Evolutionary conservation across 768 basidiomycete species (phyloP).

Genomic region (Pholiota molesta): DNA sequence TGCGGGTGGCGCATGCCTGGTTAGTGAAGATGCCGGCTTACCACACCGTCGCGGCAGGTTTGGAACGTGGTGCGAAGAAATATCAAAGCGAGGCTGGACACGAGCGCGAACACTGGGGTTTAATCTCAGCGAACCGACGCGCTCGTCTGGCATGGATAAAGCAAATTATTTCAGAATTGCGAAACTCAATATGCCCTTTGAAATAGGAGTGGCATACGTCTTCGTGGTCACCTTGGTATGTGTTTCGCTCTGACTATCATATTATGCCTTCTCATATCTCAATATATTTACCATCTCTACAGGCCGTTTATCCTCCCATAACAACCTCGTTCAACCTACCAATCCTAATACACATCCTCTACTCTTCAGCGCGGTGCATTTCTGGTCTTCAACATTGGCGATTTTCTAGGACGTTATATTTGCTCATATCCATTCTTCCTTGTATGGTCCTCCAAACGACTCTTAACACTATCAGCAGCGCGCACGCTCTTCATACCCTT

Average conservation of each 20-base stretch:
- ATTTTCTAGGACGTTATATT: conserved; percentile 68
- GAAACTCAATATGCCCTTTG: conserved; percentile 67
- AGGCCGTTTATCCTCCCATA: conserved; percentile 90
- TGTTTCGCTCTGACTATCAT: conserved; percentile 8
- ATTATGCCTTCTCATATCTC: not conserved
- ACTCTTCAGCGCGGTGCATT: conserved; percentile 81
- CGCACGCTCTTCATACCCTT: conserved; percentile 85
- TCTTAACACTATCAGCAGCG: conserved; percentile 64
- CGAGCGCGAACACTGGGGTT: conserved; percentile 36
- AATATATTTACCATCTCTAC: conserved; percentile 2
- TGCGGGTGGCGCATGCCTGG: conserved; percentile 57
- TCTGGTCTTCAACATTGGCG: conserved; percentile 77
- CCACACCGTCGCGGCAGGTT: conserved; percentile 48
- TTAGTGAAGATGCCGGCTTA: conserved; percentile 64
- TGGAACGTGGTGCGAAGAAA: conserved; percentile 41
- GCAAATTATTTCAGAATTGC: conserved; percentile 53
- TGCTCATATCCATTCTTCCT: conserved; percentile 68
- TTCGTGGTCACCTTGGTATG: conserved; percentile 82
- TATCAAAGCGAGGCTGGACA: conserved; percentile 20
- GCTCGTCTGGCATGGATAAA: conserved; percentile 36
- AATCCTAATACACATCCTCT: conserved; percentile 72
- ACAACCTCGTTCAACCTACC: conserved; percentile 73
- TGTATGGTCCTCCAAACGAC: conserved; percentile 68
- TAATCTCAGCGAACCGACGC: conserved; percentile 35
- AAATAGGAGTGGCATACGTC: conserved; percentile 74